Evolutionary conservation across 2,329 filamentous ascomycete species (phyloP).

Genomic region (Neonectria coccinea): DNA sequence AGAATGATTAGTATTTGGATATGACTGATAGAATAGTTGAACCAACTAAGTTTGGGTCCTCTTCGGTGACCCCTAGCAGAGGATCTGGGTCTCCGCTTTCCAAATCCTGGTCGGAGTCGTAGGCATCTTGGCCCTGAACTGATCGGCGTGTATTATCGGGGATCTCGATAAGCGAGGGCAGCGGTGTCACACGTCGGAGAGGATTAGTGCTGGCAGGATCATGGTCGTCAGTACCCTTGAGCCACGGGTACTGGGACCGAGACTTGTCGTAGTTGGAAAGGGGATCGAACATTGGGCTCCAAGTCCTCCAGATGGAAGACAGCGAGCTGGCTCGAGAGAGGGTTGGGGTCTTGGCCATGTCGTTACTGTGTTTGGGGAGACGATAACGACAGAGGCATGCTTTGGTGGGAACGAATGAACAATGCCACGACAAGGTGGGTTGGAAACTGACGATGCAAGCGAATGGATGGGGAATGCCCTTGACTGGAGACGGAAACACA

Average conservation of each 20-base stretch:
- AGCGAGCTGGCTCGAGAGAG: constrained; percentile 40
- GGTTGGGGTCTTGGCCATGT: constrained; percentile 23
- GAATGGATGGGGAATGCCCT: constrained; percentile 17
- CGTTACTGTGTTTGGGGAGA: neutral
- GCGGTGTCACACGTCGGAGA: constrained; percentile 11
- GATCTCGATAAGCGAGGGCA: constrained; percentile 30
- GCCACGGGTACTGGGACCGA: constrained; percentile 47
- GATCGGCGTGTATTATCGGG: constrained; percentile 13
- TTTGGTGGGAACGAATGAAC: neutral
- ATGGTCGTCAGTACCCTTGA: constrained; percentile 20
- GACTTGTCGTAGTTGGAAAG: constrained; percentile 47
- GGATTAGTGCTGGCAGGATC: constrained; percentile 1
- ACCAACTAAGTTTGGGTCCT: constrained; percentile 43
- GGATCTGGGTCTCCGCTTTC: constrained; percentile 28
- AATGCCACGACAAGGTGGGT: neutral
- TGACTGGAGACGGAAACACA: neutral
- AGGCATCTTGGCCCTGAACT: neutral
- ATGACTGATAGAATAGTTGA: neutral
- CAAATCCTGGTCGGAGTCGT: constrained; percentile 16
- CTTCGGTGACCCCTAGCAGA: constrained; percentile 10
- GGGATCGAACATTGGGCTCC: constrained; percentile 41
- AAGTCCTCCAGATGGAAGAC: constrained; percentile 47
- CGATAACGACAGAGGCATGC: constrained; percentile 10
- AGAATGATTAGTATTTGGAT: neutral
- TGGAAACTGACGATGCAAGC: constrained; percentile 18